A percentile compares a stretch with the other conserved stretches of the same genome.
phyloP scores from a whole-genome alignment of 202 grass and related monocot genomes.

The Hordeum pubiflorum region DNA sequence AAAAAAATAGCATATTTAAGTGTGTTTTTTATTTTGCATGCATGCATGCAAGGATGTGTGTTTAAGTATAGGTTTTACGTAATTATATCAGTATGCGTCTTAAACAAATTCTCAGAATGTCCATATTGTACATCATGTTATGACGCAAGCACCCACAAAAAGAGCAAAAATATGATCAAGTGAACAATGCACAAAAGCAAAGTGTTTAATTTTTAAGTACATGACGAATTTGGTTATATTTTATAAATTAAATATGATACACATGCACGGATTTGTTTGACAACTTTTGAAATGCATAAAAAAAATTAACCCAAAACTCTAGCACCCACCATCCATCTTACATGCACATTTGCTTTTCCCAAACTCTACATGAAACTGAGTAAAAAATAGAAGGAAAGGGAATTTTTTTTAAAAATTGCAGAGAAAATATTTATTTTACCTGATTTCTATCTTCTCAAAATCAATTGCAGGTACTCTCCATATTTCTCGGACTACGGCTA shows the following conservation, averaged over 20 bases:
- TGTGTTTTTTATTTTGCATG: too few relatives aligned
- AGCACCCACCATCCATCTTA: not conserved
- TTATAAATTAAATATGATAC: too few relatives aligned
- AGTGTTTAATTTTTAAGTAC: not conserved
- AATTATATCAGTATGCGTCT: too few relatives aligned
- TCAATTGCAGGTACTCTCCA: conserved; percentile 13
- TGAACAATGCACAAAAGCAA: not conserved
- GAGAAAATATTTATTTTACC: not conserved
- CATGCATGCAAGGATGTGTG: too few relatives aligned
- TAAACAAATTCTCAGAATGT: too few relatives aligned
- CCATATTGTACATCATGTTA: not conserved
- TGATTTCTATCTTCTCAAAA: not conserved
- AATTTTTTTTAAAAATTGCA: not conserved
- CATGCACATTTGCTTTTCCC: not conserved
- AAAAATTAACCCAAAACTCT: not conserved
- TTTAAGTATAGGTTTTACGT: too few relatives aligned
- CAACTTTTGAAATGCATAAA: not conserved
- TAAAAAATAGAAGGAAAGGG: not conserved
- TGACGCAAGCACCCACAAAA: not conserved
- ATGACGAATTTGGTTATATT: not conserved
- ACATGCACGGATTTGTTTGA: too few relatives aligned
- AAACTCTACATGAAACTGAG: not conserved
- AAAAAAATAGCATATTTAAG: not conserved
- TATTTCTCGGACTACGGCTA: conserved; percentile 40
- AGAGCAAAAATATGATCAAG: not conserved